phyloP scores from a whole-genome alignment of 495 filamentous ascomycete species.

The Lasiosphaeria ovina region DNA sequence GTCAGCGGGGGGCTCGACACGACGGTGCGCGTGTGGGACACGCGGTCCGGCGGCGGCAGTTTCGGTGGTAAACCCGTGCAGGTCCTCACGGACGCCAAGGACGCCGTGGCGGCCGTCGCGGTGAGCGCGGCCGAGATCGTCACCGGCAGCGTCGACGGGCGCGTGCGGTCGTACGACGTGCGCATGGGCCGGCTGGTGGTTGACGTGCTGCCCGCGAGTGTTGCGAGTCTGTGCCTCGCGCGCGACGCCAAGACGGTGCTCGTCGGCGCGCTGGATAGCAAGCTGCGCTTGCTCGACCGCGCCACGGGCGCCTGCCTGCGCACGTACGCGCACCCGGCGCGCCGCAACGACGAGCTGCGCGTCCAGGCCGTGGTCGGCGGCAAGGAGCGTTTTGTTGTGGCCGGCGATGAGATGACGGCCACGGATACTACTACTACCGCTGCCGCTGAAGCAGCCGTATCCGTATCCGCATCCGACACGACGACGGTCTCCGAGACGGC shows the following conservation, averaged over 20 bases:
- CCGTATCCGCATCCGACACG: background rate
- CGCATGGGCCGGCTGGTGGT: conserved; percentile 70
- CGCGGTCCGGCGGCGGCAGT: conserved; percentile 53
- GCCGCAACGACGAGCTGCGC: conserved; percentile 67
- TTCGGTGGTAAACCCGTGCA: conserved; percentile 69
- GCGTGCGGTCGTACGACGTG: conserved; percentile 82
- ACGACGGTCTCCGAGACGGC: background rate
- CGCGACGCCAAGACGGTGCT: conserved; percentile 70
- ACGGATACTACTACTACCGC: background rate
- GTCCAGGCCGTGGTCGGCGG: conserved; percentile 70
- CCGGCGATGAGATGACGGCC: conserved; percentile 67
- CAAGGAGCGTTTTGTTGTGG: conserved; percentile 73
- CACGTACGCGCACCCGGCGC: conserved; percentile 60
- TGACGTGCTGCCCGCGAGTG: conserved; percentile 66
- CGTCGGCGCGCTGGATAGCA: conserved; percentile 72
- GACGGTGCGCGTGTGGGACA: conserved; percentile 85
- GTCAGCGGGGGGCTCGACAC: conserved; percentile 77
- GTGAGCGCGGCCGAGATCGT: conserved; percentile 57
- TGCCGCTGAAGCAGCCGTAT: background rate
- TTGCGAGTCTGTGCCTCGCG: conserved; percentile 69
- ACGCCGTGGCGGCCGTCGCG: conserved; percentile 66
- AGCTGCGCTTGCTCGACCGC: conserved; percentile 79
- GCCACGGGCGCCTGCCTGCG: conserved; percentile 69
- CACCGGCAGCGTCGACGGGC: conserved; percentile 81
- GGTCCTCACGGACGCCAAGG: conserved; percentile 72